Evolutionary conservation across 176 grass and related monocot species (phyloP).

Genomic region (Raddia guianensis): DNA sequence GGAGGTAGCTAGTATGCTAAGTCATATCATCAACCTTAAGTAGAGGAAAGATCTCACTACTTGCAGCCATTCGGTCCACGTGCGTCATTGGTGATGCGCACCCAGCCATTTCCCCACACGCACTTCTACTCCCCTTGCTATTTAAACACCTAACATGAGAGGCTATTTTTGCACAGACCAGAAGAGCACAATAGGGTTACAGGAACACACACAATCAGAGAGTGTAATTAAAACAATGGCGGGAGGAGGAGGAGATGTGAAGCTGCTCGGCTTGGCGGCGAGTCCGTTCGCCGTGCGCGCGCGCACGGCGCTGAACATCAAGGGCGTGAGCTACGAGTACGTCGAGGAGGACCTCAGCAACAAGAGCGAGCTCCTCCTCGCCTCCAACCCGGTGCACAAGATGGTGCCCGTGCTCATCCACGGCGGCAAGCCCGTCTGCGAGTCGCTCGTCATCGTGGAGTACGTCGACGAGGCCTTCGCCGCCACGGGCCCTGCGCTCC

Average conservation of each 20-base stretch:
- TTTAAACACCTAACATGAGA: neutral
- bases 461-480: conserved; percentile 54
- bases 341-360: conserved; percentile 26
- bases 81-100: conserved; percentile 30
- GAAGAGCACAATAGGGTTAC: neutral
- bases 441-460: conserved; percentile 50
- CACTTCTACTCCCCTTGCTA: too few relatives aligned
- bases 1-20: too few relatives aligned
- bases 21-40: too few relatives aligned
- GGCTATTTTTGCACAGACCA: neutral
- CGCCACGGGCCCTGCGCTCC: conserved; percentile 5
- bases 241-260: conserved; percentile 23
- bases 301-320: conserved; percentile 53
- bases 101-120: neutral
- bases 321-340: conserved; percentile 51
- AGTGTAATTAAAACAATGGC: conserved; percentile 1
- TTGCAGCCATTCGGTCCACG: too few relatives aligned
- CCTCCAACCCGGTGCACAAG: conserved; percentile 57
- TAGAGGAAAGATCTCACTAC: too few relatives aligned
- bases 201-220: neutral
- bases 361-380: conserved; percentile 61
- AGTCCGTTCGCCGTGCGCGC: conserved; percentile 46
- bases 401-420: conserved; percentile 74
- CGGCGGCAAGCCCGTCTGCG: conserved; percentile 32
- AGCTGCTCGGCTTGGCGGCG: conserved; percentile 28